phyloP scores from a whole-genome alignment of 1,139 yeast genomes.

The Hemisphaericaspora xylofermentans region DNA sequence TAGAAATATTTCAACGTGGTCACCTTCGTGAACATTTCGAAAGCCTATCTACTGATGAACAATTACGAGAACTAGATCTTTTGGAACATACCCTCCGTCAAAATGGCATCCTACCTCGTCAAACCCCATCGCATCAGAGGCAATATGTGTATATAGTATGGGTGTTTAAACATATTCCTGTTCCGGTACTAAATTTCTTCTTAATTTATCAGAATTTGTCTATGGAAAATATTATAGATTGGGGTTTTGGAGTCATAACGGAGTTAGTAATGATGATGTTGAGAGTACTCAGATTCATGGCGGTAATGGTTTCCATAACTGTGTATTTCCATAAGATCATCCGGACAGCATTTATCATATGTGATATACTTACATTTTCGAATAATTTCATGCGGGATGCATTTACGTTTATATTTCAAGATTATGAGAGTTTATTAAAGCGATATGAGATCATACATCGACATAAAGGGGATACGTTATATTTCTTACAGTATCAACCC shows the following conservation, averaged over 20 bases:
- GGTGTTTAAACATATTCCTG: slow-evolving; percentile 23
- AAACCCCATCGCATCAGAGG: background rate
- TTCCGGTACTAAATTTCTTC: slow-evolving; percentile 28
- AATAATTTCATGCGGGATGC: slow-evolving; percentile 29
- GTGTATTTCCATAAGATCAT: slow-evolving; percentile 20
- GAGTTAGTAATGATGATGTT: slow-evolving; percentile 10
- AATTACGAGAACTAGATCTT: slow-evolving; percentile 3
- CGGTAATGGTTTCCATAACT: slow-evolving; percentile 22
- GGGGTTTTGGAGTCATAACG: slow-evolving; percentile 3
- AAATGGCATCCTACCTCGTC: background rate
- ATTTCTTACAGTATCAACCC: slow-evolving; percentile 13
- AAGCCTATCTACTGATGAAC: slow-evolving; percentile 18
- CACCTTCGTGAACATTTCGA: slow-evolving; percentile 18
- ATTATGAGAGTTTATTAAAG: slow-evolving; percentile 15
- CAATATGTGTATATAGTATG: slow-evolving; percentile 14
- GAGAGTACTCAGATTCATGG: slow-evolving; percentile 17
- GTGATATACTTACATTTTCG: slow-evolving; percentile 33
- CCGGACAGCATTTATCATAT: slow-evolving; percentile 22
- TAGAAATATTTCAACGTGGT: slow-evolving; percentile 22
- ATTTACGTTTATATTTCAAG: slow-evolving; percentile 26
- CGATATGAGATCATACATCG: slow-evolving; percentile 14
- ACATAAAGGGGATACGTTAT: slow-evolving; percentile 16
- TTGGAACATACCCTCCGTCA: slow-evolving; percentile 1
- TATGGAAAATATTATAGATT: slow-evolving; percentile 6
- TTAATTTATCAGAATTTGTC: slow-evolving; percentile 25